Evolutionary conservation across 805 yeast species (phyloP).

Genomic region (Saccharomycopsis babjevae): DNA sequence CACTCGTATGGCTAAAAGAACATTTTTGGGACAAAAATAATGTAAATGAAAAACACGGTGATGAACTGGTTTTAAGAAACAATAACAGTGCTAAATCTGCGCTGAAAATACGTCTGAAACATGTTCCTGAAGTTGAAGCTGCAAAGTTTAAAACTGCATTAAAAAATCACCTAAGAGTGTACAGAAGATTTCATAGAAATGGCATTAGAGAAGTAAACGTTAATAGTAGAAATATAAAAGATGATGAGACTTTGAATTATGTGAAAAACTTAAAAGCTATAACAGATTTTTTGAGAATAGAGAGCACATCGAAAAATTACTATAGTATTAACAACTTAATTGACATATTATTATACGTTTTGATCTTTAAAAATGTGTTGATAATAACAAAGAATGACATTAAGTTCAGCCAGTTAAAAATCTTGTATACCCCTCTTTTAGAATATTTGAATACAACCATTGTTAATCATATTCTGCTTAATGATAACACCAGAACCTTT

Average conservation of each 20-base stretch:
- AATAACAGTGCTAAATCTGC: neutral
- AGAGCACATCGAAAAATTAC: constrained; percentile 22
- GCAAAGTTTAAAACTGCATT: constrained; percentile 16
- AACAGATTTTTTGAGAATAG: constrained; percentile 19
- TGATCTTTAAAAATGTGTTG: constrained; percentile 28
- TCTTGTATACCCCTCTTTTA: constrained; percentile 12
- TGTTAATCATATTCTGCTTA: neutral
- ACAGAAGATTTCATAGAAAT: constrained; percentile 40
- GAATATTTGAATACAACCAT: neutral
- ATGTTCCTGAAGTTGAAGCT: neutral
- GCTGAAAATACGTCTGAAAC: neutral
- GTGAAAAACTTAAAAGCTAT: constrained; percentile 24
- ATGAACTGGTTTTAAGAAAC: neutral
- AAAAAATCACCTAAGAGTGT: constrained; percentile 33
- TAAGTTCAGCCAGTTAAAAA: constrained; percentile 8
- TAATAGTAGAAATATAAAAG: constrained; percentile 33
- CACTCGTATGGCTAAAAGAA: constrained; percentile 63
- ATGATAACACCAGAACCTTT: neutral
- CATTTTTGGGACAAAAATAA: constrained; percentile 53
- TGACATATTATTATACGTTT: constrained; percentile 22
- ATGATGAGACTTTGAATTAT: constrained; percentile 29
- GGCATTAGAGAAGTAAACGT: constrained; percentile 32
- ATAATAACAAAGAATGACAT: constrained; percentile 16
- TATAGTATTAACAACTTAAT: constrained; percentile 16
- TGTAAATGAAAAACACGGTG: neutral